A percentile compares a stretch with the other conserved stretches of the same genome.
These are phyloP conservation scores for Dendryphion nanum DNA, from an alignment of 2,329 filamentous ascomycete genomes.

Conservation along the genomic window DNA sequence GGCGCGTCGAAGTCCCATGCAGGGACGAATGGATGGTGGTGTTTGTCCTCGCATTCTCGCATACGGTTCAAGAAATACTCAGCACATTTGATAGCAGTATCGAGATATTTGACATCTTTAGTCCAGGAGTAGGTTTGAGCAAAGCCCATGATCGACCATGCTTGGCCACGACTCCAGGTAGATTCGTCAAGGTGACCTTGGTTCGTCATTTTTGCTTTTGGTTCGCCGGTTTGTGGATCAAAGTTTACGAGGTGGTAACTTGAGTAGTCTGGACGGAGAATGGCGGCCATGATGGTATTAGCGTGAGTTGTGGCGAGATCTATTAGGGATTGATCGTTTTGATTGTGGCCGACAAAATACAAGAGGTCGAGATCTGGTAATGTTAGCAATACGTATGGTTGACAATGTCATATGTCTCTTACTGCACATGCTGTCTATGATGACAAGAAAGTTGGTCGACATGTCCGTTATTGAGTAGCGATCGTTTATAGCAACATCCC, in stretches of 20 bases:
- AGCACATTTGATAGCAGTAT: constrained; percentile 46
- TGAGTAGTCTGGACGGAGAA: constrained; percentile 35
- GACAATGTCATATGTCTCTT: constrained; percentile 1
- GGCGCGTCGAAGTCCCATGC: constrained; percentile 56
- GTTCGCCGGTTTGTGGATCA: constrained; percentile 41
- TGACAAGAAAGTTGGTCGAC: constrained; percentile 40
- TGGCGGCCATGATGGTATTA: constrained; percentile 34
- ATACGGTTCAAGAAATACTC: constrained; percentile 48
- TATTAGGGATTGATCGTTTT: constrained; percentile 27
- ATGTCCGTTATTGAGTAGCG: constrained; percentile 38
- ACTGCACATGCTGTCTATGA: constrained; percentile 47
- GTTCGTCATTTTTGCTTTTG: constrained; percentile 50
- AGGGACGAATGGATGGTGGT: constrained; percentile 38
- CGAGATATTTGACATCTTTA: constrained; percentile 40
- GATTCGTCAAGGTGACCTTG: constrained; percentile 47
- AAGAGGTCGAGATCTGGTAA: constrained; percentile 40
- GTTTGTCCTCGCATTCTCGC: constrained; percentile 29
- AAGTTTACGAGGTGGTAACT: constrained; percentile 49
- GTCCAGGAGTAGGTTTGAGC: constrained; percentile 51
- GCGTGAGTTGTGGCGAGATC: constrained; percentile 42
- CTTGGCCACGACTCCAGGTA: constrained; percentile 51
- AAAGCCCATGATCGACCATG: constrained; percentile 51
- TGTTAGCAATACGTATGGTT: neutral
- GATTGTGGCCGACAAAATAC: constrained; percentile 35
- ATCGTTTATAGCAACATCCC: constrained; percentile 44